A percentile compares a stretch with the other conserved stretches of the same genome.
These are phyloP conservation scores for Stereum hirsutum DNA, from an alignment of 1,284 basidiomycete species.

Conservation along the genomic window DNA sequence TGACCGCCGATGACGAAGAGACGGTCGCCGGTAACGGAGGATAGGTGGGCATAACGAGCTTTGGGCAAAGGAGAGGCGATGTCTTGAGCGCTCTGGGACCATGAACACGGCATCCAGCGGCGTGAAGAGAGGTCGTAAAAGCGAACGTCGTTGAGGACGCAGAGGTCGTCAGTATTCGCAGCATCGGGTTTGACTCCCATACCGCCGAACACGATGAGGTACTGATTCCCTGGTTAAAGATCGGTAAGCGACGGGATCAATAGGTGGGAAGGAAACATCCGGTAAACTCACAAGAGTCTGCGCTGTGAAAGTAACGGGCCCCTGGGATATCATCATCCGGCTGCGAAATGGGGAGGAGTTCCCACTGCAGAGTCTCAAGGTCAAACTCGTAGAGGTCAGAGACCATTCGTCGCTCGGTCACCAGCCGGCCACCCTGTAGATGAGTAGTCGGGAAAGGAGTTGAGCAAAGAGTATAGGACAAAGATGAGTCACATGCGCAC, in stretches of 20 bases:
- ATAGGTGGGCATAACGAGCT: constrained; percentile 86
- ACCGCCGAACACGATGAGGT: constrained; percentile 86
- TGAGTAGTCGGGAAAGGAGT: neutral
- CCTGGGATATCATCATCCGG: constrained; percentile 63
- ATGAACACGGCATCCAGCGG: constrained; percentile 59
- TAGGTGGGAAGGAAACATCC: neutral
- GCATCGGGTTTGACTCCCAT: constrained; percentile 76
- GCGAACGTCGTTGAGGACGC: constrained; percentile 79
- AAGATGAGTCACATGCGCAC: constrained; percentile 34
- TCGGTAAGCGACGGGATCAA: constrained; percentile 9
- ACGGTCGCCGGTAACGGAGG: constrained; percentile 71
- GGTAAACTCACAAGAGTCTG: constrained; percentile 66
- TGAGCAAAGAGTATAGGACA: constrained; percentile 12
- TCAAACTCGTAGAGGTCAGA: constrained; percentile 85
- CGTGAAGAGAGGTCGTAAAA: constrained; percentile 69
- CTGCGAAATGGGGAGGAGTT: constrained; percentile 45
- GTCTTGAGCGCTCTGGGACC: constrained; percentile 16
- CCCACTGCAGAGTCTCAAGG: constrained; percentile 72
- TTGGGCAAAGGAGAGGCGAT: constrained; percentile 44
- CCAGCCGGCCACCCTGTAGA: constrained; percentile 72
- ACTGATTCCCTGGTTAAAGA: constrained; percentile 61
- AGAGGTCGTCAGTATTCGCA: constrained; percentile 58
- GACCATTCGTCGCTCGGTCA: constrained; percentile 80
- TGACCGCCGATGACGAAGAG: constrained; percentile 95
- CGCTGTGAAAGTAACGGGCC: constrained; percentile 85